Evolutionary conservation across 1,284 basidiomycete species (phyloP).

Genomic region (Kalmanozyma brasiliensis): DNA sequence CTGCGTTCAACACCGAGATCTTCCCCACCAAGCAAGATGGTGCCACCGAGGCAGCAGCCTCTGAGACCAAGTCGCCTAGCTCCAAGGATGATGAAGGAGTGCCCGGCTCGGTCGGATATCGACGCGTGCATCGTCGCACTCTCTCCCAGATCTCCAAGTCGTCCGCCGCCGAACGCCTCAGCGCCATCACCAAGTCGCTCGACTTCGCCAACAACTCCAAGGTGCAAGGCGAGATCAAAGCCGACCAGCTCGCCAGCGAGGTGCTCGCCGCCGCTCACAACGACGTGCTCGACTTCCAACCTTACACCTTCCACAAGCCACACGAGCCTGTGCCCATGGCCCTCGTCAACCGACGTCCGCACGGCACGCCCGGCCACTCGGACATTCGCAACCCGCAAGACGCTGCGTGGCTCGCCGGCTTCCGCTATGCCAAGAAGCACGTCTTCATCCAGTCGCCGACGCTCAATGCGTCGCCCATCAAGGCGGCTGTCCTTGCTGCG

Average conservation of each 20-base stretch:
- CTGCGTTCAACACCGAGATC: slow-evolving; percentile 20
- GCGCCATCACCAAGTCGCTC: slow-evolving; percentile 59
- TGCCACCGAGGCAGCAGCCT: neutral
- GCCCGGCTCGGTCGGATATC: slow-evolving; percentile 55
- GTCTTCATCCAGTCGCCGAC: slow-evolving; percentile 79
- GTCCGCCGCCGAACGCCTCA: slow-evolving; percentile 58
- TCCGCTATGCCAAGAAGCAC: slow-evolving; percentile 76
- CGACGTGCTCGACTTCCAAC: slow-evolving; percentile 62
- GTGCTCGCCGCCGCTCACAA: slow-evolving; percentile 26
- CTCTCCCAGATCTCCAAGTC: slow-evolving; percentile 55
- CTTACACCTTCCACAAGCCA: slow-evolving; percentile 56
- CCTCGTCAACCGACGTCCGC: slow-evolving; percentile 77
- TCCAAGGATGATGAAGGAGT: slow-evolving; percentile 31
- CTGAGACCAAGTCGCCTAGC: neutral
- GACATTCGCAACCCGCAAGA: slow-evolving; percentile 78
- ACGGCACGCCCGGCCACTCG: slow-evolving; percentile 74
- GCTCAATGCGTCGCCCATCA: slow-evolving; percentile 78
- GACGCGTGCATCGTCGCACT: slow-evolving; percentile 48
- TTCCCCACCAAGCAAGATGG: slow-evolving; percentile 8
- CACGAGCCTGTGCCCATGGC: slow-evolving; percentile 76
- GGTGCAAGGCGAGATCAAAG: slow-evolving; percentile 61
- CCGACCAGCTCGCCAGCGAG: slow-evolving; percentile 40
- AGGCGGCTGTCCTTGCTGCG: slow-evolving; percentile 76
- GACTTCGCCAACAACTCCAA: slow-evolving; percentile 67
- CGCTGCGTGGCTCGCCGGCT: slow-evolving; percentile 79